Base-by-base conservation (phyloP, 1,284 basidiomycete genomes). In the Trichosporon sp. region DNA sequence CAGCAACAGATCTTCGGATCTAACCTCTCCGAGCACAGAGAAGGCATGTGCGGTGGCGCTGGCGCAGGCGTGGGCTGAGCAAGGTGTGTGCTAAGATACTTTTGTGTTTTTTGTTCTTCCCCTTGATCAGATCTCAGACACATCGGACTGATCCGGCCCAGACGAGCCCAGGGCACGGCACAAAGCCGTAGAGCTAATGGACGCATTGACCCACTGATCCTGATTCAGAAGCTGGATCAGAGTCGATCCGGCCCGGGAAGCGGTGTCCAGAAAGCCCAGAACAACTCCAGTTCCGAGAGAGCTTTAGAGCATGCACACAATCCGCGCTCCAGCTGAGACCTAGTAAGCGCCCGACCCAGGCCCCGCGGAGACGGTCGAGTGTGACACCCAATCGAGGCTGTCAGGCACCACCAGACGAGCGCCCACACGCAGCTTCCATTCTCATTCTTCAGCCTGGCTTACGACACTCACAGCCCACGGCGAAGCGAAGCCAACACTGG, bases 401-500 rank as follows among this genome's bases (percentile, higher is more conserved):
- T n/a, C 16, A 52, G 46, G 46, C 23, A 29, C 46, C 46, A 13
- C 46, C 46, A 14, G n/a, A n/a, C n/a, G n/a, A n/a, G n/a, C n/a
- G 25, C 49, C 9, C 46, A 52, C 46, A 14, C 14, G 2, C 19
- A 6, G 16, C 37, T 19, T n/a, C n/a, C n/a, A n/a, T n/a, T n/a
- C n/a, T n/a, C n/a, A n/a, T 16, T 19, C 16, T 19, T 16, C 25
- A 4, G 49, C 25, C 25, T 27, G 49, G 49, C 16, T 29, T 29
- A 32, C 46, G 27, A 25, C 7, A 69, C 71, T 65, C 56, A 81
- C 85, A 37, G 88, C 88, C 85, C 89, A 90, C 0, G 89, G 88
- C 67, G 84, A 85, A 0, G 88, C 85, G 75, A 88, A 89, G 1
- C 81, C 84, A 58, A 85, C 84, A 8, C 85, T 86, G 58, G 81